These are phyloP conservation scores for Uncinocarpus reesii DNA, from an alignment of 2,329 filamentous ascomycete genomes.

Conservation along the genomic window DNA sequence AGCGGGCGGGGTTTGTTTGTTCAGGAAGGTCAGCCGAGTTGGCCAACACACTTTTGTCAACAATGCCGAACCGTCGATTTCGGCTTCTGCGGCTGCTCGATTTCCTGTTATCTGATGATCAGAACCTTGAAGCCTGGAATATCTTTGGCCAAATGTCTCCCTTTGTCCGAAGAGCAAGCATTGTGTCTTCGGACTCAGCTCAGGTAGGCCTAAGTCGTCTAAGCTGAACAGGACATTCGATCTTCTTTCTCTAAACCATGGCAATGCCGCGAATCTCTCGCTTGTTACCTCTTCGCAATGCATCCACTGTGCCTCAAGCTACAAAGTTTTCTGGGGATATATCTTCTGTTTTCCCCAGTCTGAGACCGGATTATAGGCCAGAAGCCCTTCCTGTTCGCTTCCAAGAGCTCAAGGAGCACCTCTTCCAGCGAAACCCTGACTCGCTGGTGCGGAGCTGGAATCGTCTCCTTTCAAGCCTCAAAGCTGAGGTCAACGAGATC, in stretches of 20 bases:
- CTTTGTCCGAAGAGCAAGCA: neutral
- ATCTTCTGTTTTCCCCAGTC: conserved; percentile 40
- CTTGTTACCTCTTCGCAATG: neutral
- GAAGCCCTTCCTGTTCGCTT: conserved; percentile 37
- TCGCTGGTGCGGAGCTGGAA: conserved; percentile 35
- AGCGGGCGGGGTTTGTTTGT: too few relatives aligned
- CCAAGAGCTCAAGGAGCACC: conserved; percentile 29
- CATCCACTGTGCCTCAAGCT: conserved; percentile 21
- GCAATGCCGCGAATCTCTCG: neutral
- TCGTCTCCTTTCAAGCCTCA: conserved; percentile 32
- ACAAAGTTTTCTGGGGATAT: conserved; percentile 40
- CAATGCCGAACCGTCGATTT: neutral
- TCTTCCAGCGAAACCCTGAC: conserved; percentile 34
- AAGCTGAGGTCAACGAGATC: conserved; percentile 35
- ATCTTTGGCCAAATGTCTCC: neutral
- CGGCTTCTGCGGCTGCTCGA: neutral
- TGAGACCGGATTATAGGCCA: conserved; percentile 35
- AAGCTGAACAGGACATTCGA: neutral
- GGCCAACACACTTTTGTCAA: too few relatives aligned
- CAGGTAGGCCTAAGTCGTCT: neutral
- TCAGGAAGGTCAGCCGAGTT: too few relatives aligned
- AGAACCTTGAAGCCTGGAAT: neutral
- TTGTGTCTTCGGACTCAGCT: neutral
- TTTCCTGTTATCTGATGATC: neutral
- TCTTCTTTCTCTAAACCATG: neutral